Evolutionary conservation across 2,329 filamentous ascomycete genomes (phyloP), one percentile per base, ranked within the genome.

Genomic region (Chalara sp.): DNA sequence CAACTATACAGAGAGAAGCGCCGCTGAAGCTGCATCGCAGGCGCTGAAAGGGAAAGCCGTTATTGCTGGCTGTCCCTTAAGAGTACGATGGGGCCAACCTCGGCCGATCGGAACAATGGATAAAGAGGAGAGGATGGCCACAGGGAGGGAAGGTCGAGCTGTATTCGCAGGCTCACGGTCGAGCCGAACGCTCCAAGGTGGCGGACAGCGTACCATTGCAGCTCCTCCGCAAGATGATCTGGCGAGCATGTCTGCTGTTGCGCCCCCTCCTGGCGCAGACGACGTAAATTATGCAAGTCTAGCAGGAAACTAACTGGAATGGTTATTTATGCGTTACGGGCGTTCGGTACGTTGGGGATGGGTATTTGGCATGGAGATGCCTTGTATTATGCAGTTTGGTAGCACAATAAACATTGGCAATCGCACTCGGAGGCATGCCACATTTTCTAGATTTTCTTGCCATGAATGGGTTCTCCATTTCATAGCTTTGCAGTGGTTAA

Each of bases 81-180:
- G 92, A 32, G 83, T 99, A 13, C 84, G 90, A 56, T 99, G 93
- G 93, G 92, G 91, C 12, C 86, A 87, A 65, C 92, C 95, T 12
- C 93, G 90, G 72, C 86, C 92, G 1, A 77, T 99, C 50, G 93
- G 96, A 51, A 95, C 82, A 29, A 87, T 97, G 83, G 88, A 95
- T 56, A 85, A 86, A 55, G 90, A 96, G 49, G 81, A 95, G 67
- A 80, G 92, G 42, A 76, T 86, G 58, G 80, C 86, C 63, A 89
- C 95, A 74, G 83, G 91, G 28, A 80, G 84, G 35, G 89, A 95
- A 62, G 92, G 87, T 3, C 73, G 87, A 44, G 76, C 77, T 12
- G 77, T 78, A 1, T 80, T 77, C 55, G 76, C 66, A 43, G 73
- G 67, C 50, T 70, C 68, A 55, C 74, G 67, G 32, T 44, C 51